Percentiles rank a stretch among this genome's conserved stretches.
phyloP scores from a whole-genome alignment of 1,284 basidiomycete genomes.

The Sporisorium graminicola region DNA sequence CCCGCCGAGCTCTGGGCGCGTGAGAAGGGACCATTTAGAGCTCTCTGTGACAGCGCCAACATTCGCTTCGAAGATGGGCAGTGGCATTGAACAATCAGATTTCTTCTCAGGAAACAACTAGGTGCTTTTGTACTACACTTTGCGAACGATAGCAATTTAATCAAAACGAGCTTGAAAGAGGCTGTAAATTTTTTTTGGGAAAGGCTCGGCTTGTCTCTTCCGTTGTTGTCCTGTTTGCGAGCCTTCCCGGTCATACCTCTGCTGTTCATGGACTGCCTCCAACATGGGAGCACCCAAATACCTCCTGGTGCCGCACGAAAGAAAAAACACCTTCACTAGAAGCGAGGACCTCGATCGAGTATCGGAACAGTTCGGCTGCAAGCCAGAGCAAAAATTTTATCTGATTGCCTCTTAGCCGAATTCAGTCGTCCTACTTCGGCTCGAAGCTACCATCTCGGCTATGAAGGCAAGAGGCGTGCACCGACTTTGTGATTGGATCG shows the following conservation, averaged over 20 bases:
- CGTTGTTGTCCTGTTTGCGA: too few species aligned
- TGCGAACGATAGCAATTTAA: background rate
- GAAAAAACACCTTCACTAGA: background rate
- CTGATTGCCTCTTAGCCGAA: too few species aligned
- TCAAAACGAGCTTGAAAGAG: background rate
- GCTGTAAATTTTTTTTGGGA: too few species aligned
- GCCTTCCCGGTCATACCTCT: too few species aligned
- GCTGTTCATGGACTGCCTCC: too few species aligned
- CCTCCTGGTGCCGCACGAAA: background rate
- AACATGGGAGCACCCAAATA: background rate
- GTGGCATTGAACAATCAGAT: conserved; percentile 10
- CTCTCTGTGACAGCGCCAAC: conserved; percentile 23
- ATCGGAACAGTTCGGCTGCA: too few species aligned
- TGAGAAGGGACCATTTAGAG: conserved; percentile 17
- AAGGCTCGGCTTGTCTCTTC: background rate
- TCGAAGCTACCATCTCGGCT: background rate
- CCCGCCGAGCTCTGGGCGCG: conserved; percentile 74
- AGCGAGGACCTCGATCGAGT: too few species aligned
- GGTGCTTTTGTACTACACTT: too few species aligned
- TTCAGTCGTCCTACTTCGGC: background rate
- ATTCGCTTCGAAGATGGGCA: conserved; percentile 10
- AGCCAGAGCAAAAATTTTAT: too few species aligned
- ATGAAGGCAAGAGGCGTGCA: background rate
- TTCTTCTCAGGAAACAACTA: background rate
- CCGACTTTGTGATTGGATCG: background rate